Base-by-base conservation (phyloP, 1,284 basidiomycete genomes). In the Cutaneotrichosporon cutaneum region DNA sequence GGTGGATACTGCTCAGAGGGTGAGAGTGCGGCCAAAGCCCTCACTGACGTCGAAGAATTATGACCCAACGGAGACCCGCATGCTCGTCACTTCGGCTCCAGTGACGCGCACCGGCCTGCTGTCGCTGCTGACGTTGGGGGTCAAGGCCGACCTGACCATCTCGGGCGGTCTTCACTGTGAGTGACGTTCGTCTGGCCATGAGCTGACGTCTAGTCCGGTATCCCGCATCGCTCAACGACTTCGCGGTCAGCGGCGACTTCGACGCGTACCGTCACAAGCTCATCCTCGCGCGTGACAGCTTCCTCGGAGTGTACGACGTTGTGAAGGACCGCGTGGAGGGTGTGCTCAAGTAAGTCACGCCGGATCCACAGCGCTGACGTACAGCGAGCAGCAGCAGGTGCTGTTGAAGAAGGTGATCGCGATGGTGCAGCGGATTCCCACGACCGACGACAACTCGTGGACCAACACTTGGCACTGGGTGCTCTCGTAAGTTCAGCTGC, bases 401-500 rank as follows among this genome's bases (percentile, higher is more conserved):
- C 83, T 97, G 14, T 83, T 99, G 47, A 88, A 93, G 80, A 96
- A 98, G 81, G 92, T 92, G 1, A 81, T 97, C 36, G 86, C 86
- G 13, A 92, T 96, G 33, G 84, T 87, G 4, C 76, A 85, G 1
- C 84, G 86, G 45, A 73, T 81, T 4, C 77, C 80, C 0, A 72
- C 72, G 18, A 83, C 85, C 4, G 82, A 83, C 16, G 86, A 85
- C 45, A 82, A 83, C 4, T 86, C 90, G 1, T 97, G 94, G 95
- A 98, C 93, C 81, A 98, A 94, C 77, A 93, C 90, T 72, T 99
- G 95, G 95, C 94, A 98, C 79, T 98, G 94, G 94, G 94, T 95
- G 72, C 81, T 96, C 24, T 68, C 75, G 77, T 79, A 47, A 59
- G 75, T 69, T 18, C 0, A 3, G 3, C 68, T 73, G 72, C 72